Evolutionary conservation across 208 protist genomes (phyloP), one percentile per base, ranked within the genome.

Genomic region (Leishmania gerbilli): DNA sequence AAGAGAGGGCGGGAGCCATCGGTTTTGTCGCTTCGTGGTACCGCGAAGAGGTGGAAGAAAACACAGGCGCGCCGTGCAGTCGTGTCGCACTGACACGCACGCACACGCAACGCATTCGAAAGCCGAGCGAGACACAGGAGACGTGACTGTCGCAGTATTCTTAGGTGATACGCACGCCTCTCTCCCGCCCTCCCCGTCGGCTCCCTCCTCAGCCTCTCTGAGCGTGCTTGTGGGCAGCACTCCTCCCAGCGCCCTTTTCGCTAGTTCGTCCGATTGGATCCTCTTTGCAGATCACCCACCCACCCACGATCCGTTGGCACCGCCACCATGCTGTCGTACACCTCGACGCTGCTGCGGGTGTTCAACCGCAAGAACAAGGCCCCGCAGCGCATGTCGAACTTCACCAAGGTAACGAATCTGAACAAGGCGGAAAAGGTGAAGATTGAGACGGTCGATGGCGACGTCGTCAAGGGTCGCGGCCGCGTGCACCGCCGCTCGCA

Each of bases 401-500:
- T 96, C 82, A 89, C 88, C 40, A 95, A 95, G 76, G 91, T 90
- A 21, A 91, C 83, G 15, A 95, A 95, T 78, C 91, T 97, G 78
- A 93, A 91, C 77, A 95, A 95, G 68, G 93, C 93, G 19, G 80
- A 93, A 82, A 96, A 97, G 81, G 83, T 91, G 31, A 87, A 75
- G 71, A 88, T 91, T 27, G 85, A 92, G 49, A 96, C 92, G n/a
- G 75, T 88, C 15, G 92, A 97, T 79, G 95, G 95, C 31, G 95
- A 98, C 2, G 71, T 95, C 11, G 93, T 98, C 45, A 90, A 92
- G 78, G 95, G 95, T 9, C 92, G 92, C 56, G 95, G 95, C 80
- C 94, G 94, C 64, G 72, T 96, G 27, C 91, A 87, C 58, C 92
- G 88, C 64, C 92, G 93, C 86, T 91, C 93, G 55, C 93, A 97